These are phyloP conservation scores for Xylaria palmicola DNA, from an alignment of 495 filamentous ascomycete species.

Conservation along the genomic window DNA sequence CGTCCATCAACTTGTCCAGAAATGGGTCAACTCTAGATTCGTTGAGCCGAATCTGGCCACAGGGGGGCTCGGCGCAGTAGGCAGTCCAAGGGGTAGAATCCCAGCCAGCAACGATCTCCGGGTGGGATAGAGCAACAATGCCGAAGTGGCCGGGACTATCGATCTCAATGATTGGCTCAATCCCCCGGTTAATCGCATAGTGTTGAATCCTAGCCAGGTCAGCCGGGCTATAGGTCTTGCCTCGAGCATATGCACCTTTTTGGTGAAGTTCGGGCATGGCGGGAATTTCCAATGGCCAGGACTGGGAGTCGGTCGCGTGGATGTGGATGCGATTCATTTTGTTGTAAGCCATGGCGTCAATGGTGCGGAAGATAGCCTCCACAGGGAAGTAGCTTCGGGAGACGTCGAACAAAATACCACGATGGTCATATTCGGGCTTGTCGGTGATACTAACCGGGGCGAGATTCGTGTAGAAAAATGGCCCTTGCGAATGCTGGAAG, in stretches of 20 bases:
- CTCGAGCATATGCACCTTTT: conserved; percentile 65
- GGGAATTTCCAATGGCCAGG: conserved; percentile 79
- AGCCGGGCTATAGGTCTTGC: conserved; percentile 60
- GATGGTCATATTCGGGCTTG: conserved; percentile 64
- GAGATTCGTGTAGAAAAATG: conserved; percentile 59
- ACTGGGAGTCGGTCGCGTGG: conserved; percentile 78
- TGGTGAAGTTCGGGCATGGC: conserved; percentile 64
- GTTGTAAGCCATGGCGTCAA: conserved; percentile 70
- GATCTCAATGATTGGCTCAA: conserved; percentile 74
- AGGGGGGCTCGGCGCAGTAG: conserved; percentile 74
- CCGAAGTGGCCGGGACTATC: conserved; percentile 82
- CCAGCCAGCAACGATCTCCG: conserved; percentile 71
- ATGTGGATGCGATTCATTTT: conserved; percentile 80
- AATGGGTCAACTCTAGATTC: conserved; percentile 63
- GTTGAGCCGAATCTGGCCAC: conserved; percentile 73
- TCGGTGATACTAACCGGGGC: conserved; percentile 69
- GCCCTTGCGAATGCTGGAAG: conserved; percentile 58
- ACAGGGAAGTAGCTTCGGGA: conserved; percentile 64
- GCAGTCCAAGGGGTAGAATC: conserved; percentile 64
- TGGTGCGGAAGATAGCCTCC: conserved; percentile 61
- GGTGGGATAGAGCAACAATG: conserved; percentile 59
- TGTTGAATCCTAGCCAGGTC: conserved; percentile 63
- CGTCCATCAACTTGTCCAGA: conserved; percentile 64
- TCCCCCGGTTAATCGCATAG: conserved; percentile 64
- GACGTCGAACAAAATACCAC: conserved; percentile 74